Evolutionary conservation across 225 moss, liverwort and hornwort species (phyloP).

Genomic region (Bryum argenteum): DNA sequence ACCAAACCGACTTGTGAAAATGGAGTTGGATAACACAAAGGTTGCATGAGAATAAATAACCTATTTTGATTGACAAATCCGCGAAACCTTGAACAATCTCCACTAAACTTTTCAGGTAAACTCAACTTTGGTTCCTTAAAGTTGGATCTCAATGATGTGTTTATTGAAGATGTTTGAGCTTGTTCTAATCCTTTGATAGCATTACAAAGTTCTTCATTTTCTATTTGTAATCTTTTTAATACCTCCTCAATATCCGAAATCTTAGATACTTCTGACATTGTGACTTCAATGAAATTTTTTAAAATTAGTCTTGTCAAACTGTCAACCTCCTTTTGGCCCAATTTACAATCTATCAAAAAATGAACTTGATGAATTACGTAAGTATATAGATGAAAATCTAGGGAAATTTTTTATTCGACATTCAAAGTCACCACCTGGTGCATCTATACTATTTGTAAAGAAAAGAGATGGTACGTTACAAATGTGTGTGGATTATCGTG

Average conservation of each 20-base stretch:
- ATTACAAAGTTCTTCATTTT: not conserved
- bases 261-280: not conserved
- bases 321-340: no score
- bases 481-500: no score
- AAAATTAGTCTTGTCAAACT: conserved; percentile 6
- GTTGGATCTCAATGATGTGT: not conserved
- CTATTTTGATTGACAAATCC: not conserved
- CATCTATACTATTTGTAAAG: no score
- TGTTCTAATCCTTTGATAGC: not conserved
- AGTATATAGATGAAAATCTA: no score
- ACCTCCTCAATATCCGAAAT: not conserved
- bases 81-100: not conserved
- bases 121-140: not conserved
- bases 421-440: no score
- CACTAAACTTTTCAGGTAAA: not conserved
- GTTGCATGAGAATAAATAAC: not conserved
- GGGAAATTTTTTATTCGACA: no score
- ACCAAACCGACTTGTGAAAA: not conserved
- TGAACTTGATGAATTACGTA: no score
- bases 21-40: not conserved
- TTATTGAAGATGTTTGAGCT: not conserved
- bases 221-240: not conserved
- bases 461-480: no score
- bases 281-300: not conserved
- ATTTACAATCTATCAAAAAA: no score